phyloP scores from a whole-genome alignment of 192 early-diverging fungal species.

The Umbelopsis sp. region DNA sequence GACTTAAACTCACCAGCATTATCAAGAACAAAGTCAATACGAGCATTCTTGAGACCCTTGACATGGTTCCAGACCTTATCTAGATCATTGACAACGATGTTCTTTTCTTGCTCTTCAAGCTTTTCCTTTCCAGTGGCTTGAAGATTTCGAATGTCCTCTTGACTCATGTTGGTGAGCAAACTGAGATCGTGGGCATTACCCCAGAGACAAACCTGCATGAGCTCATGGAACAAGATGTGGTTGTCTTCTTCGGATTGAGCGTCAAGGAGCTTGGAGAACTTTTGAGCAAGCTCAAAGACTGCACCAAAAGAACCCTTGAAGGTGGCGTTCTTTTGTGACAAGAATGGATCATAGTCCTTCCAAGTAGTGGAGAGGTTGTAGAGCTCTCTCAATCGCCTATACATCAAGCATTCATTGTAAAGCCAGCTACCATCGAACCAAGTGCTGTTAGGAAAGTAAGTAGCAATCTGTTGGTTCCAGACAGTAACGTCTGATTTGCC shows the following conservation, averaged over 20 bases:
- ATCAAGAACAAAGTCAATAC: constrained; percentile 87
- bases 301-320: constrained; percentile 68
- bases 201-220: constrained; percentile 82
- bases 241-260: constrained; percentile 26
- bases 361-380: constrained; percentile 61
- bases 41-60: constrained; percentile 51
- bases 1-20: constrained; percentile 76
- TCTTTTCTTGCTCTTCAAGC: constrained; percentile 50
- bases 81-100: constrained; percentile 75
- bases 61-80: constrained; percentile 63
- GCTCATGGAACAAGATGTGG: constrained; percentile 63
- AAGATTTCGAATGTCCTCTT: constrained; percentile 69
- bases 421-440: constrained; percentile 85
- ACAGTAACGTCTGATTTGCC: constrained; percentile 50
- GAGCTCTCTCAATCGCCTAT: constrained; percentile 66
- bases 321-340: constrained; percentile 63
- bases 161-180: constrained; percentile 69
- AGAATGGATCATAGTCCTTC: constrained; percentile 77
- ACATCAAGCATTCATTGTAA: constrained; percentile 85
- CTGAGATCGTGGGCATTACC: constrained; percentile 89
- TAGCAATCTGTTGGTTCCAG: constrained; percentile 68
- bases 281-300: constrained; percentile 63
- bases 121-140: constrained; percentile 48
- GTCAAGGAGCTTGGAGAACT: constrained; percentile 31
- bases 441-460: constrained; percentile 54